Conservation (phyloP, 148 eudicot genomes). For the Rhododendron griersonianum region DNA sequence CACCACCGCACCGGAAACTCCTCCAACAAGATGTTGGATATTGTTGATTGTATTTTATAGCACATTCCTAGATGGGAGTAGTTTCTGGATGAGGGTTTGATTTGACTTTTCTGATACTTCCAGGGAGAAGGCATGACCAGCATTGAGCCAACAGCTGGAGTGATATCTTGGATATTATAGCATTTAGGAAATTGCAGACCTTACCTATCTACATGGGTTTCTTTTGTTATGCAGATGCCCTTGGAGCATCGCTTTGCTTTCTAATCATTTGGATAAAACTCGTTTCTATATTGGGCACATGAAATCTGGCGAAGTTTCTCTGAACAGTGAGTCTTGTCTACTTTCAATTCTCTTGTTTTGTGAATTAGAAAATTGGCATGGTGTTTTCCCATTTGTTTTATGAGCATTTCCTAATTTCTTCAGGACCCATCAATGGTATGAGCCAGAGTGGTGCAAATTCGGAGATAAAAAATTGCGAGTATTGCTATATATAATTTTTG, state of each 20-base stretch:
- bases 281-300: constrained; percentile 86
- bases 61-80: no score
- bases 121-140: constrained; percentile 98
- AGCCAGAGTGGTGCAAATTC: constrained; percentile 51
- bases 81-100: no score
- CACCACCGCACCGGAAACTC: no score
- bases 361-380: neutral
- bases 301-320: constrained; percentile 93
- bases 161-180: constrained; percentile 15
- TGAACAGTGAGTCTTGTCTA: constrained; percentile 47
- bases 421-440: constrained; percentile 58
- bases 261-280: constrained; percentile 57
- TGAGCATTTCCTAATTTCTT: constrained; percentile 17
- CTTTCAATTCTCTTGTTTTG: neutral
- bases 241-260: constrained; percentile 46
- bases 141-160: constrained; percentile 83
- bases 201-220: neutral
- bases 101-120: constrained; percentile 11
- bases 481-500: constrained; percentile 4
- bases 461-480: constrained; percentile 90
- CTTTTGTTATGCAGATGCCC: constrained; percentile 50
- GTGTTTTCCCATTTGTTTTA: neutral
- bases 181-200: neutral
- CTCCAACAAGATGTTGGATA: no score
- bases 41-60: no score